These are phyloP conservation scores for Fonsecaea nubica DNA, from an alignment of 2,329 filamentous ascomycete genomes.

Conservation along the genomic window DNA sequence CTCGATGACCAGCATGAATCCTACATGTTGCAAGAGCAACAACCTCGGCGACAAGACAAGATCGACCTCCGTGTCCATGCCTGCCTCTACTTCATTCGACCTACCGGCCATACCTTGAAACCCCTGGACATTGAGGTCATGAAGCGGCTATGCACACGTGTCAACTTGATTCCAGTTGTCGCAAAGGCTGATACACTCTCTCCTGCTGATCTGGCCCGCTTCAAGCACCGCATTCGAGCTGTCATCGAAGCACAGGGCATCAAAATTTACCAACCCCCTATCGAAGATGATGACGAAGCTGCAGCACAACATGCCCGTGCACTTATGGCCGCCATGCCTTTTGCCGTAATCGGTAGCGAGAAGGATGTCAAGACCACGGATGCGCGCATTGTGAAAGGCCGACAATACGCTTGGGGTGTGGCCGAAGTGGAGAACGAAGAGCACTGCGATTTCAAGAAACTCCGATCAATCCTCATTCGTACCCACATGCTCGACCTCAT, in stretches of 20 bases:
- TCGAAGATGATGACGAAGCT: slow-evolving; percentile 97
- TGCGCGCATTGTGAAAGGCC: slow-evolving; percentile 96
- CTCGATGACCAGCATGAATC: slow-evolving; percentile 99
- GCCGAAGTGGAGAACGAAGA: slow-evolving; percentile 99
- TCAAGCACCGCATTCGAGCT: slow-evolving; percentile 92
- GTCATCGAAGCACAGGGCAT: slow-evolving; percentile 98
- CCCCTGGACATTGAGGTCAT: slow-evolving; percentile 99
- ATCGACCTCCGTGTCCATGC: slow-evolving; percentile 98
- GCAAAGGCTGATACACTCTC: slow-evolving; percentile 98
- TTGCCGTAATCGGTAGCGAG: slow-evolving; percentile 98
- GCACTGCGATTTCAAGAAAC: slow-evolving; percentile 99
- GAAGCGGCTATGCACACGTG: slow-evolving; percentile 97
- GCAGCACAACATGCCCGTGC: slow-evolving; percentile 93
- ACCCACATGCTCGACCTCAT: slow-evolving; percentile 99
- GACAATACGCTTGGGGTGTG: slow-evolving; percentile 99
- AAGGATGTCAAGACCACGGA: slow-evolving; percentile 98
- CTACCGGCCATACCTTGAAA: slow-evolving; percentile 97
- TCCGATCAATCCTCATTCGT: slow-evolving; percentile 96
- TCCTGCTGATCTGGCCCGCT: slow-evolving; percentile 85
- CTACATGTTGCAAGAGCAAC: slow-evolving; percentile 99
- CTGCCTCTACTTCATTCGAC: slow-evolving; percentile 98
- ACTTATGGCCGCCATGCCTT: slow-evolving; percentile 96
- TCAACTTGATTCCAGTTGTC: slow-evolving; percentile 97
- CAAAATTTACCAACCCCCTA: slow-evolving; percentile 97
- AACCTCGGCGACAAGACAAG: slow-evolving; percentile 96